phyloP scores from a whole-genome alignment of 1,284 basidiomycete species.

The Leccinum pseudoinsigne region DNA sequence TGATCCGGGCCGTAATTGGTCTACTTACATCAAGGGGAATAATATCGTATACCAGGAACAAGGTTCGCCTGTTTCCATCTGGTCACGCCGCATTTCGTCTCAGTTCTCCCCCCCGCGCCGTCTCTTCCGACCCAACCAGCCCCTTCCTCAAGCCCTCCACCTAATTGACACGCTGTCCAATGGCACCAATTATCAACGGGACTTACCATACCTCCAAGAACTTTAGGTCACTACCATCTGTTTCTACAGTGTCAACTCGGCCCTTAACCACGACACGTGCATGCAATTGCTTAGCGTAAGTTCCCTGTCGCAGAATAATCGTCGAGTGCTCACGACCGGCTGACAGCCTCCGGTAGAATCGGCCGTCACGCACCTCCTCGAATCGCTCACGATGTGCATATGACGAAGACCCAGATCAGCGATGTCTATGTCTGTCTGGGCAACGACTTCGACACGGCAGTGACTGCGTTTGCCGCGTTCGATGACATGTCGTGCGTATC shows the following conservation, averaged over 20 bases:
- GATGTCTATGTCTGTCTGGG: slow-evolving; percentile 96
- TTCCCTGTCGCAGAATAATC: neutral
- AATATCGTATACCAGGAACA: slow-evolving; percentile 62
- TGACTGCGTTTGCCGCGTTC: slow-evolving; percentile 83
- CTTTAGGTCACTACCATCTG: slow-evolving; percentile 77
- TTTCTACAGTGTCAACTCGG: slow-evolving; percentile 83
- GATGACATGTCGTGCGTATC: slow-evolving; percentile 84
- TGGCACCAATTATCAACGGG: slow-evolving; percentile 69
- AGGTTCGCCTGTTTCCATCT: neutral
- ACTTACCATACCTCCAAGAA: slow-evolving; percentile 73
- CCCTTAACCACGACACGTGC: slow-evolving; percentile 82
- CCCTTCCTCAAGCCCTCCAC: slow-evolving; percentile 78
- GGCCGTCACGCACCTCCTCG: slow-evolving; percentile 90
- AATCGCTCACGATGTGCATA: slow-evolving; percentile 86
- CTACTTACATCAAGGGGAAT: slow-evolving; percentile 79
- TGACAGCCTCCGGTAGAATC: slow-evolving; percentile 79
- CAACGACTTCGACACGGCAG: slow-evolving; percentile 96
- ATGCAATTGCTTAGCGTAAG: slow-evolving; percentile 71
- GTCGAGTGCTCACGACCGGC: neutral
- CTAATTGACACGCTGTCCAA: slow-evolving; percentile 79
- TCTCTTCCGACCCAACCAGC: slow-evolving; percentile 53
- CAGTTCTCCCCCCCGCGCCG: slow-evolving; percentile 39
- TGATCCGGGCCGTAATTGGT: slow-evolving; percentile 58
- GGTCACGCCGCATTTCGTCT: neutral
- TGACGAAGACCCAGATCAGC: slow-evolving; percentile 89